Conservation (phyloP, 306 rosid species). For the Trifolium repens region DNA sequence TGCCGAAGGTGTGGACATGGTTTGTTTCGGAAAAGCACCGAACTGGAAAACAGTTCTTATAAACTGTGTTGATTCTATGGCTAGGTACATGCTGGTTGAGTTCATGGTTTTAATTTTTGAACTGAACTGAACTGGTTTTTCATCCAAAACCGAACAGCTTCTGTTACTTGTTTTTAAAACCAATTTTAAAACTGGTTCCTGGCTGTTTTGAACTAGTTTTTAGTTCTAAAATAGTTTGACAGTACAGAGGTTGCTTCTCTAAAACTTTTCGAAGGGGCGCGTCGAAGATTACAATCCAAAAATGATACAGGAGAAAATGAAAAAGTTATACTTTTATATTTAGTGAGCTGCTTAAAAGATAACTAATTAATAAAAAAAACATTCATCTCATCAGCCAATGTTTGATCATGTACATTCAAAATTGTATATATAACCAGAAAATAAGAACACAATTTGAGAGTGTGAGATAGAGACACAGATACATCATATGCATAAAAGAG, state of each 20-base stretch:
- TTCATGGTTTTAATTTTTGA: neutral
- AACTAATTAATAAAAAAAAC: too few species aligned
- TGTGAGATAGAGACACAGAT: too few species aligned
- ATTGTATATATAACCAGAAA: too few species aligned
- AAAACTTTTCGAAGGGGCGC: too few species aligned
- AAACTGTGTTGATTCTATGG: neutral
- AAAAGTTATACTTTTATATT: too few species aligned
- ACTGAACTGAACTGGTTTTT: neutral
- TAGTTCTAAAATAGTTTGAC: neutral
- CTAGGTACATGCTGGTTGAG: neutral
- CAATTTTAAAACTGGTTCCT: neutral
- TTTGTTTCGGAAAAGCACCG: neutral
- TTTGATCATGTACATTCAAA: too few species aligned
- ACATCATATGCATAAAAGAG: too few species aligned
- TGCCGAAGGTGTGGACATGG: neutral
- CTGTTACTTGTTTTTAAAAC: neutral
- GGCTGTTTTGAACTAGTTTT: neutral
- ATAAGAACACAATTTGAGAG: too few species aligned
- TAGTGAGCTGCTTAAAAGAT: too few species aligned
- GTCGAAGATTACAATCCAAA: too few species aligned
- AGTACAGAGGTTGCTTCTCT: neutral
- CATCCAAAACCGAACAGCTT: neutral
- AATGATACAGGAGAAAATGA: too few species aligned
- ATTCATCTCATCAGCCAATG: too few species aligned
- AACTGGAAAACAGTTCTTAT: neutral